phyloP scores from a whole-genome alignment of 805 yeast genomes.

The Candida lessepsii region DNA sequence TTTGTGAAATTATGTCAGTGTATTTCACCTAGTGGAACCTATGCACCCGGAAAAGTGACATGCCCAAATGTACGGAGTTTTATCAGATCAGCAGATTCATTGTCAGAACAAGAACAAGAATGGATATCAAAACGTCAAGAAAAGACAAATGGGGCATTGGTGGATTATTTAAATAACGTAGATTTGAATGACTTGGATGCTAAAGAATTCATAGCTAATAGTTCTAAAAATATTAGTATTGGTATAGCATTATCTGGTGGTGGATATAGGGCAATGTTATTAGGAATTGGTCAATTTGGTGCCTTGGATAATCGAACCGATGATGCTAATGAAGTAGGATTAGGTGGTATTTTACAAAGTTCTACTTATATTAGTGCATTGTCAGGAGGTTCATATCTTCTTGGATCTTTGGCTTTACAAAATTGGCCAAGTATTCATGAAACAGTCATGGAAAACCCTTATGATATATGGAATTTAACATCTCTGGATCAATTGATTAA shows the following conservation, averaged over 20 bases:
- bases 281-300: constrained; percentile 80
- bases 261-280: constrained; percentile 49
- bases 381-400: constrained; percentile 84
- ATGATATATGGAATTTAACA: constrained; percentile 38
- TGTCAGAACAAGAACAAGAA: constrained; percentile 23
- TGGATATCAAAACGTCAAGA: constrained; percentile 26
- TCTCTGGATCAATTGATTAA: constrained; percentile 28
- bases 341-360: constrained; percentile 74
- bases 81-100: constrained; percentile 25
- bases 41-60: constrained; percentile 29
- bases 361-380: constrained; percentile 72
- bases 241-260: constrained; percentile 43
- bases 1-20: neutral
- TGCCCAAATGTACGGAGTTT: constrained; percentile 26
- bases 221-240: constrained; percentile 19
- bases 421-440: constrained; percentile 71
- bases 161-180: constrained; percentile 21
- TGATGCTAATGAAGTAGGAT: constrained; percentile 46
- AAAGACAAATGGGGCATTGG: constrained; percentile 24
- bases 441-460: constrained; percentile 37
- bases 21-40: constrained; percentile 21
- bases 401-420: constrained; percentile 66
- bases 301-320: constrained; percentile 75
- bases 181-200: constrained; percentile 24
- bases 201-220: constrained; percentile 19